Conservation (phyloP, 2,329 filamentous ascomycete species). For the Alternaria gaisen region DNA sequence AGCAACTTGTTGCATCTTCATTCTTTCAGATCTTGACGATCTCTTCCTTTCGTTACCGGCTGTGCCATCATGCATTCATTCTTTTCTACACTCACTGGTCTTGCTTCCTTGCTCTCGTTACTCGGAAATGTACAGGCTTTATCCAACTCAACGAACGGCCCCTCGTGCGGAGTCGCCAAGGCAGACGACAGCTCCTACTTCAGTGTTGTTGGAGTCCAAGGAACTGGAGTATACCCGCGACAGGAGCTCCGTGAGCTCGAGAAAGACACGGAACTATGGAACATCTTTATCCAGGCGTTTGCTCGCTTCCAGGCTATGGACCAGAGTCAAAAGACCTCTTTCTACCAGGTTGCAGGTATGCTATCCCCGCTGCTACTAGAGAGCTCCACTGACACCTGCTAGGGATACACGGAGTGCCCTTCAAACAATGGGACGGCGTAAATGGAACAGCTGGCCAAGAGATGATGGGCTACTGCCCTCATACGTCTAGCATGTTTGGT, state of each 20-base stretch:
- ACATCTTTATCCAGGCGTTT: conserved; percentile 44
- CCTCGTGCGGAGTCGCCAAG: conserved; percentile 32
- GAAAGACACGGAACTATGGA: conserved; percentile 43
- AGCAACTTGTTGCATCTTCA: conserved; percentile 24
- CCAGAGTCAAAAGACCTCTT: conserved; percentile 41
- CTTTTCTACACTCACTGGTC: conserved; percentile 30
- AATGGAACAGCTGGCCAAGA: conserved; percentile 32
- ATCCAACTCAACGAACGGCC: conserved; percentile 26
- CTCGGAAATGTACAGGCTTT: conserved; percentile 25
- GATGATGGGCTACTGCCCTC: conserved; percentile 42
- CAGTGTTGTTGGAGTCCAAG: conserved; percentile 46
- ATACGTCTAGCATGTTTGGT: conserved; percentile 41
- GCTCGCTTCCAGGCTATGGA: conserved; percentile 45
- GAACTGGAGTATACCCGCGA: conserved; percentile 39
- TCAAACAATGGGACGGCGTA: conserved; percentile 39
- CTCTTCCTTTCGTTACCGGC: conserved; percentile 37
- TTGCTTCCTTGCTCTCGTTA: conserved; percentile 31
- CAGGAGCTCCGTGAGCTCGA: conserved; percentile 43
- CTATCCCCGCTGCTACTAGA: background rate
- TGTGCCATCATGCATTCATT: conserved; percentile 41
- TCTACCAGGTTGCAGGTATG: conserved; percentile 44
- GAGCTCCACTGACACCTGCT: background rate
- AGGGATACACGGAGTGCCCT: conserved; percentile 48
- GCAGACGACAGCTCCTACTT: conserved; percentile 37
- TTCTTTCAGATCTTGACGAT: conserved; percentile 36